Base-by-base conservation (phyloP, 768 basidiomycete species). In the Harrya chromipes region DNA sequence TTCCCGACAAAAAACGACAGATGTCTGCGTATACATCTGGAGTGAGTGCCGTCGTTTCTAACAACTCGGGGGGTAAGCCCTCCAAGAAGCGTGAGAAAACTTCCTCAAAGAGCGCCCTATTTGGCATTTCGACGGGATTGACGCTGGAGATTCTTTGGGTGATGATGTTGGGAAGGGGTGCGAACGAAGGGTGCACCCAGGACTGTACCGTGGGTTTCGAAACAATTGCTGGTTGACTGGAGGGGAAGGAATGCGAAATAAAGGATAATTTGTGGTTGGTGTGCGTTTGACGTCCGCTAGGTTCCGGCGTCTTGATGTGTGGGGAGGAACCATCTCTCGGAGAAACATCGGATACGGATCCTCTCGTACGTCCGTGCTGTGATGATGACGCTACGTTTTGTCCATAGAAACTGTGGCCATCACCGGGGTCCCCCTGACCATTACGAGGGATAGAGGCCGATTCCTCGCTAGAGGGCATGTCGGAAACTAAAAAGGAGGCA, bases 61-160 rank as follows among this genome's bases (percentile, higher is more conserved):
- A 74, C 38, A 87, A 66, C 42, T 82, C 79, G 16, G 73, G 66
- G 47, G 80, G 74, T 35, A 87, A 71, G 16, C 72, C 72, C 44
- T 67, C 66, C 37, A 82, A 56, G 63, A 87, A 84, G 8, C 69
- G 63, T 20, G 64, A 54, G 35, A 87, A 67, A 4, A 67, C 62
- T 36, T 74, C 75, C 37, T 85, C 79, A 52, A 81, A 86, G 16
- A 70, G 69, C 21, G 69, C 69, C 33, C 82, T 74, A 39, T 68
- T 70, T 4, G 85, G 85, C 77, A 86, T 81, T 57, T 85, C 83
- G 35, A 74, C 71, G 19, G 77, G 72, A 57, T 76, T 77, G 38
- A 82, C 70, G 21, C 70, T 71, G 41, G 65, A 67, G 59, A 94
- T 74, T 57, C 79, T 66, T 63, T 84, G 68, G 55, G 78, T 58